A percentile compares a stretch with the other conserved stretches of the same genome.
phyloP scores from a whole-genome alignment of 1,139 yeast genomes.

The Candida pseudocylindracea region DNA sequence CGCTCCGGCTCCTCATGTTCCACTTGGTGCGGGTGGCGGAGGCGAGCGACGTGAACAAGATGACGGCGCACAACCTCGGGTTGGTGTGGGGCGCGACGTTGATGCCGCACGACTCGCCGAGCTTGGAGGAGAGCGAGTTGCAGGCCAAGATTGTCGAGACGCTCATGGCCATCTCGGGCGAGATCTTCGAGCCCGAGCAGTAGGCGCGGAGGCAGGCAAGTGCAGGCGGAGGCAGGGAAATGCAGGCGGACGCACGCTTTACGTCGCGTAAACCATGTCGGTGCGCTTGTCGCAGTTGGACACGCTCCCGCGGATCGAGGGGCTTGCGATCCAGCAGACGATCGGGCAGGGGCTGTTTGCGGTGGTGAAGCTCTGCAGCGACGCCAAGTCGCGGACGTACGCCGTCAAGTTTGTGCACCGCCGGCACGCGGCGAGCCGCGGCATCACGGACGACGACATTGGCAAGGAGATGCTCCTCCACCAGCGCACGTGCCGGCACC shows the following conservation, averaged over 20 bases:
- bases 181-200: constrained; percentile 60
- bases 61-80: constrained; percentile 62
- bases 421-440: too few relatives aligned
- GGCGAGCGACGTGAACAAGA: constrained; percentile 43
- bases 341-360: too few relatives aligned
- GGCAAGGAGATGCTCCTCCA: too few relatives aligned
- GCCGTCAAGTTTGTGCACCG: too few relatives aligned
- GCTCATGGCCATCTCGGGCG: constrained; percentile 62
- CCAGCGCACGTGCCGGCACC: constrained; percentile 60
- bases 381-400: too few relatives aligned
- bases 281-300: too few relatives aligned
- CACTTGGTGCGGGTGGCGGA: constrained; percentile 61
- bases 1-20: constrained; percentile 62
- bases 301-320: too few relatives aligned
- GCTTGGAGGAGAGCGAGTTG: constrained; percentile 57
- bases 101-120: constrained; percentile 37
- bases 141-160: constrained; percentile 76
- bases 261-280: too few relatives aligned
- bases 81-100: constrained; percentile 92
- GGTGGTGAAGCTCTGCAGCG: too few relatives aligned
- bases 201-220: constrained; percentile 3
- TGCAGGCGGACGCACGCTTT: too few relatives aligned
- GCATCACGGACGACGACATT: too few relatives aligned
- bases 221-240: not conserved
- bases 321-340: too few relatives aligned